Evolutionary conservation across 305 asterid genomes (phyloP), one percentile per base, ranked within the genome.

Genomic region (Fraxinus dipetala): DNA sequence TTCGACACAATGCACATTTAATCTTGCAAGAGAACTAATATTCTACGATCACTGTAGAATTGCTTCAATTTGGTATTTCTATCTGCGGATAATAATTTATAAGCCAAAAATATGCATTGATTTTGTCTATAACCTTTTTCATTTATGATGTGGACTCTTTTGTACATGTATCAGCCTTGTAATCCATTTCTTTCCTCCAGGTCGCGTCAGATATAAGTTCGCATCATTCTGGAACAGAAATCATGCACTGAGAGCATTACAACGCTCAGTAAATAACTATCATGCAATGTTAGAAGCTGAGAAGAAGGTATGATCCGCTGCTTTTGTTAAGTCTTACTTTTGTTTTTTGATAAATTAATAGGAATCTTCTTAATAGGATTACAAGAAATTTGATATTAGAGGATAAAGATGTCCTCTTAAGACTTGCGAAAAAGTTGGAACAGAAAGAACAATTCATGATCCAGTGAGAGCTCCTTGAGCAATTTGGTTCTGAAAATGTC

Each of bases 191-290:
- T 83, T 82, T 86, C 75, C 87, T 87, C 84, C 93, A 96, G 99
- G 99, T 86, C 90, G 96, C 86, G 94, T 96, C 81, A 91, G 98
- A 86, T 96, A 96, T 89, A 94, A 92, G 87, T 96, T 96, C 85
- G 98, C 99, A 51, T 96, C 99, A 83, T 96, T 96, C 89, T 96
- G 99, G 99, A 96, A 96, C 82, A 87, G 99, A 91, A 96, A 93
- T 86, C 90, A 94, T 65, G 89, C 94, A n/a, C 84, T 93, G 86
- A 88, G 90, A 87, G 91, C 91, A 79, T 86, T 96, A 84, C 97
- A 91, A 83, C 93, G 91, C 76, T 85, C 90, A 75, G 87, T 85
- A 11, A 91, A 90, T 87, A 88, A 89, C 85, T 89, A 85, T 81
- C 93, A 87, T 72, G 84, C 90, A 80, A 90, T 90, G 86, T 76